Base-by-base conservation (phyloP, 208 protist genomes). In the Crithidia bombi region DNA sequence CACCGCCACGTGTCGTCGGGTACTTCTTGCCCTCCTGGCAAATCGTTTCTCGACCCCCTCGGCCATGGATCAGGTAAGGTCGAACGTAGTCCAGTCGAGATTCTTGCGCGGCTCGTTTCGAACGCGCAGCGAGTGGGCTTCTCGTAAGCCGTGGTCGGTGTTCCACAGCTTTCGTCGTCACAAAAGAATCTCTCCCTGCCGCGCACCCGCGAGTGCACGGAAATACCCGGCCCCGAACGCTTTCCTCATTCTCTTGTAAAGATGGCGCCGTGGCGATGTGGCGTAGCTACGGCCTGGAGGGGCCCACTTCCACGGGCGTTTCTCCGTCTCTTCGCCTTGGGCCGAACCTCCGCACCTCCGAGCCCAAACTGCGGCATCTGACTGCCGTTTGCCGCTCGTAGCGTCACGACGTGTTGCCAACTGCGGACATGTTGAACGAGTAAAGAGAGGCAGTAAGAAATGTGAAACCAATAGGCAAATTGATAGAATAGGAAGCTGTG, bases 41-140 rank as follows among this genome's bases (percentile, higher is more conserved):
- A 30, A 79, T 3, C 1, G 68, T 68, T 15, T n/a, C n/a, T n/a
- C n/a, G n/a, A n/a, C n/a, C n/a, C n/a, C n/a, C n/a, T n/a, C n/a
- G n/a, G n/a, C 91, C 99, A 69, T 99, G 98, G 39, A 99, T 96
- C n/a, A 98, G 81, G 76, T 97, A 99, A 14, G 98, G 84, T 65
- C 99, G 97, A n/a, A 99, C 47, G 70, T 99, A 98, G 3, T 89
- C 74, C 4, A 98, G 26, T 2, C 56, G 14, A 98, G 82, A 38
- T 86, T 79, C 28, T 79, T 51, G 0, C n/a, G n/a, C 96, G 56
- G 32, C 90, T 95, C 19, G 68, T 33, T 28, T 94, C 67, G 47
- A 83, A 89, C n/a, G n/a, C 39, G 83, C 89, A 25, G 36, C 65
- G 33, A 81, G 51, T 3, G 98, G 88, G 41, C 66, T n/a, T 75